Percentiles rank a stretch among this genome's conserved stretches.
These are phyloP conservation scores for Podospora anserina DNA, from an alignment of 495 filamentous ascomycete species.

Conservation along the genomic window DNA sequence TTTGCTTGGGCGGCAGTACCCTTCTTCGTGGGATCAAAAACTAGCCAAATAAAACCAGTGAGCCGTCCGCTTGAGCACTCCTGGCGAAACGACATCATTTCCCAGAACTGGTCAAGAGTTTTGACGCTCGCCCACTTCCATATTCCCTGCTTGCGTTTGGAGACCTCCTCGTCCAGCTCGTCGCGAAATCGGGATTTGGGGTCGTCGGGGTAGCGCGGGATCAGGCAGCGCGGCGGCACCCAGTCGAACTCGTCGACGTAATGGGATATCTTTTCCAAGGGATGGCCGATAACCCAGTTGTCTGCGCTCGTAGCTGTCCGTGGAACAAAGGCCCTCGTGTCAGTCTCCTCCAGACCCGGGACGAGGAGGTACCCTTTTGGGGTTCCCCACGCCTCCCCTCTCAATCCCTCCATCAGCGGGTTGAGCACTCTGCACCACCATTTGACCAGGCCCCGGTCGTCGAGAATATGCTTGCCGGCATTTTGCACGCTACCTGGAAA, in stretches of 20 bases:
- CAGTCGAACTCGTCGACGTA: slow-evolving; percentile 57
- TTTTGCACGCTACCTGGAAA: slow-evolving; percentile 91
- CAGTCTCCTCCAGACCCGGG: slow-evolving; percentile 75
- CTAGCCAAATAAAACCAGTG: slow-evolving; percentile 92
- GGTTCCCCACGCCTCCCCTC: slow-evolving; percentile 33
- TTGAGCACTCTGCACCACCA: slow-evolving; percentile 94
- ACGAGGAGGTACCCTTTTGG: slow-evolving; percentile 77
- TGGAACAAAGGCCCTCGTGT: slow-evolving; percentile 62
- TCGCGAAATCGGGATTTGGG: slow-evolving; percentile 89
- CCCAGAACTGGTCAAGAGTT: slow-evolving; percentile 91
- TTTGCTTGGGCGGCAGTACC: neutral
- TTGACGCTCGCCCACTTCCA: slow-evolving; percentile 80
- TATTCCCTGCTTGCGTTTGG: slow-evolving; percentile 42
- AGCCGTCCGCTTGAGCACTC: slow-evolving; percentile 89
- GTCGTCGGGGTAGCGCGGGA: slow-evolving; percentile 92
- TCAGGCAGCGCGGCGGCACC: slow-evolving; percentile 76
- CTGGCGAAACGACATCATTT: slow-evolving; percentile 95
- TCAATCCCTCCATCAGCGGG: slow-evolving; percentile 57
- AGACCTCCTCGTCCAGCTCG: slow-evolving; percentile 72
- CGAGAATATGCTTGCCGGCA: slow-evolving; percentile 81
- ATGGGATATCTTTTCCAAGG: slow-evolving; percentile 58
- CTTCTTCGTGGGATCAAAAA: slow-evolving; percentile 56
- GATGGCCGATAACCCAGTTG: slow-evolving; percentile 55
- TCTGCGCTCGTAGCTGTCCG: slow-evolving; percentile 41
- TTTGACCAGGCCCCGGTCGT: slow-evolving; percentile 80